Conservation (phyloP, 176 grass and related monocot genomes). For the Sorghum bicolor region Sorghum_bicolor_NCBIv3 NC_012872.2:55484001-55484500, state of each 20-base stretch:
- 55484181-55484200: constrained; percentile 14
- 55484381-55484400: constrained; percentile 60
- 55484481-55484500: neutral
- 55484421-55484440: neutral
- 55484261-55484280: constrained; percentile 50
- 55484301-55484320: constrained; percentile 87
- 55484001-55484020: too few relatives aligned
- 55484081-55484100: too few relatives aligned
- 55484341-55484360: constrained; percentile 86
- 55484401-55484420: neutral
- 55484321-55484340: constrained; percentile 86
- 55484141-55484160: too few relatives aligned
- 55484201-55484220: neutral
- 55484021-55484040: too few relatives aligned
- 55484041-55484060: too few relatives aligned
- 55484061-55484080: too few relatives aligned
- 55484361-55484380: constrained; percentile 70
- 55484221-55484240: constrained; percentile 36
- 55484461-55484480: neutral
- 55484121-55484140: too few relatives aligned
- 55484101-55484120: too few relatives aligned
- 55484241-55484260: constrained; percentile 58
- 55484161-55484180: neutral
- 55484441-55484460: neutral
- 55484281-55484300: constrained; percentile 80